These are phyloP conservation scores for Claviceps quebecensis DNA, from an alignment of 2,329 filamentous ascomycete species.

Conservation along the genomic window DNA sequence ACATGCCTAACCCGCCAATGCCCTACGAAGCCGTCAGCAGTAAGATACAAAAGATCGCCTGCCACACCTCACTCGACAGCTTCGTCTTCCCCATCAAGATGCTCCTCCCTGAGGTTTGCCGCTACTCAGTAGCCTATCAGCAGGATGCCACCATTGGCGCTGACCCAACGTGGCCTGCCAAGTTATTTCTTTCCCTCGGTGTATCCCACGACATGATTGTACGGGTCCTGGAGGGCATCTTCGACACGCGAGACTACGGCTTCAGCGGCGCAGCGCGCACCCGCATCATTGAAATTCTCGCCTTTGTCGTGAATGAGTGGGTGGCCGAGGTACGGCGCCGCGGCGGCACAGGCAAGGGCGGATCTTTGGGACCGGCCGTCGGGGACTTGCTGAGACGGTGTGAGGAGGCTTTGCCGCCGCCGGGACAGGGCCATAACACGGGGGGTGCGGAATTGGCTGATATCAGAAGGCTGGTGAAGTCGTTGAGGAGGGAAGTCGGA, in stretches of 20 bases:
- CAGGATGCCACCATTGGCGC: constrained; percentile 45
- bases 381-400: constrained; percentile 36
- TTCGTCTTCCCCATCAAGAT: constrained; percentile 50
- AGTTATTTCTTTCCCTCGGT: constrained; percentile 40
- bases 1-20: constrained; percentile 27
- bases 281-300: constrained; percentile 41
- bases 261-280: constrained; percentile 38
- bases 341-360: constrained; percentile 26
- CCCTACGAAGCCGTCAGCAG: constrained; percentile 59
- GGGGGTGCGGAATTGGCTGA: constrained; percentile 32
- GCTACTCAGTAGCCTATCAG: constrained; percentile 44
- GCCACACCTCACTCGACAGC: constrained; percentile 50
- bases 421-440: constrained; percentile 26
- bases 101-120: constrained; percentile 48
- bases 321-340: constrained; percentile 33
- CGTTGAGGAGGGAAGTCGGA: constrained; percentile 29
- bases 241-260: constrained; percentile 44
- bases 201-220: constrained; percentile 43
- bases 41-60: constrained; percentile 49
- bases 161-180: constrained; percentile 41
- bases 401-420: constrained; percentile 29
- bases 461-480: constrained; percentile 27
- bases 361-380: constrained; percentile 28
- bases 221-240: constrained; percentile 40
- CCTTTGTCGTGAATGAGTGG: constrained; percentile 34